Conservation (phyloP, 2,329 filamentous ascomycete genomes). For the Phialemoniopsis sp. region DNA sequence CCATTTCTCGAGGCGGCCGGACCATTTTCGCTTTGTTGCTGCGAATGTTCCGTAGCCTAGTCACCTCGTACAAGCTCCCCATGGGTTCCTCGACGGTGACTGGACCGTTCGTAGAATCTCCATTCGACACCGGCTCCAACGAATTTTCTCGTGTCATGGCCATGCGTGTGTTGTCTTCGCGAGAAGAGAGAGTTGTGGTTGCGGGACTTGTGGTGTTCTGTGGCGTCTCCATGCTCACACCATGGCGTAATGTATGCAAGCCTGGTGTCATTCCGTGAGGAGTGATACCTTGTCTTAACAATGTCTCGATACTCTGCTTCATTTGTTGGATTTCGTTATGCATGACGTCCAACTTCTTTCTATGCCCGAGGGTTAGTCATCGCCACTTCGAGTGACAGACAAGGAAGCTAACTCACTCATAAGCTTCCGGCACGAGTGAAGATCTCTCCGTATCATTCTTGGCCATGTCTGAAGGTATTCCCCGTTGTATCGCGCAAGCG, state of each 20-base stretch:
- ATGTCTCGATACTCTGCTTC: slow-evolving; percentile 12
- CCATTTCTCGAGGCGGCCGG: neutral
- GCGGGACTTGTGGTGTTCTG: slow-evolving; percentile 15
- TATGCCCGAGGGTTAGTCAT: slow-evolving; percentile 19
- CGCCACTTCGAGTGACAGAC: too few relatives aligned
- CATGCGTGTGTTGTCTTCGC: slow-evolving; percentile 23
- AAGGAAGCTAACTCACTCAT: too few relatives aligned
- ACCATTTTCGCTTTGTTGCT: slow-evolving; percentile 11
- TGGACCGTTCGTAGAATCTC: slow-evolving; percentile 20
- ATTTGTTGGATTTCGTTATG: slow-evolving; percentile 15
- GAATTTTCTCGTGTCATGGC: slow-evolving; percentile 41
- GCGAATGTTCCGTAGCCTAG: slow-evolving; percentile 34
- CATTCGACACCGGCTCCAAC: slow-evolving; percentile 26
- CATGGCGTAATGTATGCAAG: slow-evolving; percentile 6
- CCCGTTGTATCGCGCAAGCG: slow-evolving; percentile 32
- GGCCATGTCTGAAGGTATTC: slow-evolving; percentile 23
- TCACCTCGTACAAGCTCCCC: slow-evolving; percentile 50
- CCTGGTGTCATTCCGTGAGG: slow-evolving; percentile 14
- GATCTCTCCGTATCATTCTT: slow-evolving; percentile 10
- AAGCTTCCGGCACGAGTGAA: too few relatives aligned
- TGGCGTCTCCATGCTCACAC: too few relatives aligned
- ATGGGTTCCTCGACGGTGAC: slow-evolving; percentile 42
- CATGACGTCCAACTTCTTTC: slow-evolving; percentile 23
- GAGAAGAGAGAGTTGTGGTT: slow-evolving; percentile 17
- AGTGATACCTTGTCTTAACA: slow-evolving; percentile 8